Percentiles rank a stretch among this genome's conserved stretches.
phyloP scores from a whole-genome alignment of 805 yeast genomes.

The Wickerhamomyces pijperi region DNA sequence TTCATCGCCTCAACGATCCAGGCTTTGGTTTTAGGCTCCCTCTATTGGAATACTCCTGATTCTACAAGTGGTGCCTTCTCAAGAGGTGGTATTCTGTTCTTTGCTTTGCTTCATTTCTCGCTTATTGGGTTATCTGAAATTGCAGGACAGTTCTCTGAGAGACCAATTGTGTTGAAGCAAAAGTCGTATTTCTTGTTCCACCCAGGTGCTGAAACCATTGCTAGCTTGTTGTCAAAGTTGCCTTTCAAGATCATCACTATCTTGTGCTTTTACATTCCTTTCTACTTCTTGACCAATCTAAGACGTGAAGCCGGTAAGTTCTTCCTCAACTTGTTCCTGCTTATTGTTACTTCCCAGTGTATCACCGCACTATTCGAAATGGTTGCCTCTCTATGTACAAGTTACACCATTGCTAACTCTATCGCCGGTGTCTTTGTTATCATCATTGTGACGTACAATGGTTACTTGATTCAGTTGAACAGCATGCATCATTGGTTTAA shows the following conservation, averaged over 20 bases:
- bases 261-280: constrained; percentile 33
- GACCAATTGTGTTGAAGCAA: constrained; percentile 57
- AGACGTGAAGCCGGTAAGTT: constrained; percentile 40
- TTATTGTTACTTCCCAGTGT: constrained; percentile 28
- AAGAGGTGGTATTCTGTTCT: constrained; percentile 44
- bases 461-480: constrained; percentile 46
- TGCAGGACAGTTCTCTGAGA: constrained; percentile 9
- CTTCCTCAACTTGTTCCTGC: constrained; percentile 37
- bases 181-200: constrained; percentile 61
- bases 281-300: constrained; percentile 48
- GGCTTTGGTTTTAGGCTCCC: constrained; percentile 45
- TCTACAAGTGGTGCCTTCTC: constrained; percentile 57
- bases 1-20: constrained; percentile 34
- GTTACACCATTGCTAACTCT: constrained; percentile 42
- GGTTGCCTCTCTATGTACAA: constrained; percentile 34
- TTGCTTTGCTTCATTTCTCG: constrained; percentile 40
- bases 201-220: constrained; percentile 65
- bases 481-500: constrained; percentile 49
- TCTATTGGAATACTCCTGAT: constrained; percentile 52
- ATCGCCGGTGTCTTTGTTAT: constrained; percentile 37
- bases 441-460: constrained; percentile 38
- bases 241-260: constrained; percentile 45
- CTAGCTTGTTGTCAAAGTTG: constrained; percentile 46
- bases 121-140: constrained; percentile 37
- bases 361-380: constrained; percentile 46